Evolutionary conservation across 495 filamentous ascomycete genomes (phyloP).

Genomic region (Penicillium cosmopolitanum): DNA sequence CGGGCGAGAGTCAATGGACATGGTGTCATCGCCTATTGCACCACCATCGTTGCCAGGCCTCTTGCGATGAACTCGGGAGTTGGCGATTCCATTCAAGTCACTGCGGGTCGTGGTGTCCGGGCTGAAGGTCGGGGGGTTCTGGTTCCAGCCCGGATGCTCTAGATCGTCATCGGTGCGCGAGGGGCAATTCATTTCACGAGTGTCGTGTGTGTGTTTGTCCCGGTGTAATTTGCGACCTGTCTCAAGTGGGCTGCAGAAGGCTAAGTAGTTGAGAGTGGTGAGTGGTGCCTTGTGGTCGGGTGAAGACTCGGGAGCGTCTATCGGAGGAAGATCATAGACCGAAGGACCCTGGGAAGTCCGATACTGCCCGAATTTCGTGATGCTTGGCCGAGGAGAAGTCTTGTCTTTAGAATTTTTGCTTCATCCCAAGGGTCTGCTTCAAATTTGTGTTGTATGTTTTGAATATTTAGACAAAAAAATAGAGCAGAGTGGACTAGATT

Average conservation of each 20-base stretch:
- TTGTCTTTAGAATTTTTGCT: no score
- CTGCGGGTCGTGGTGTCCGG: slow-evolving; percentile 63
- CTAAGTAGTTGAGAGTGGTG: neutral
- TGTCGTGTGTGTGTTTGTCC: neutral
- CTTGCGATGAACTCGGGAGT: slow-evolving; percentile 43
- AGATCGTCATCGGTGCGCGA: slow-evolving; percentile 64
- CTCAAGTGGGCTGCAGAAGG: neutral
- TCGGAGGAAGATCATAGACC: neutral
- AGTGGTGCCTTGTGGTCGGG: neutral
- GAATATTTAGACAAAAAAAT: no score
- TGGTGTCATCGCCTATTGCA: slow-evolving; percentile 27
- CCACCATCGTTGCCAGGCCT: slow-evolving; percentile 30
- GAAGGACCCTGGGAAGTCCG: slow-evolving; percentile 2
- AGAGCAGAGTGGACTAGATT: no score
- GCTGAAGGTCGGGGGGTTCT: slow-evolving; percentile 58
- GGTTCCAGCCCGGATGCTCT: slow-evolving; percentile 60
- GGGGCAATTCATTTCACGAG: slow-evolving; percentile 62
- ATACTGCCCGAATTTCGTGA: slow-evolving; percentile 2
- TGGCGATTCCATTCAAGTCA: slow-evolving; percentile 63
- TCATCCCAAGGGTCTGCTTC: no score
- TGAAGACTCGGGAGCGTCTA: neutral
- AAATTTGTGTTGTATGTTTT: no score
- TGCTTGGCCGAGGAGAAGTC: neutral
- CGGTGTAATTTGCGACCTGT: neutral
- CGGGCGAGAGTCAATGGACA: slow-evolving; percentile 29